A percentile compares a stretch with the other conserved stretches of the same genome.
Evolutionary conservation across 139 green algal genomes (phyloP).

Genomic region (Volvox africanus): DNA sequence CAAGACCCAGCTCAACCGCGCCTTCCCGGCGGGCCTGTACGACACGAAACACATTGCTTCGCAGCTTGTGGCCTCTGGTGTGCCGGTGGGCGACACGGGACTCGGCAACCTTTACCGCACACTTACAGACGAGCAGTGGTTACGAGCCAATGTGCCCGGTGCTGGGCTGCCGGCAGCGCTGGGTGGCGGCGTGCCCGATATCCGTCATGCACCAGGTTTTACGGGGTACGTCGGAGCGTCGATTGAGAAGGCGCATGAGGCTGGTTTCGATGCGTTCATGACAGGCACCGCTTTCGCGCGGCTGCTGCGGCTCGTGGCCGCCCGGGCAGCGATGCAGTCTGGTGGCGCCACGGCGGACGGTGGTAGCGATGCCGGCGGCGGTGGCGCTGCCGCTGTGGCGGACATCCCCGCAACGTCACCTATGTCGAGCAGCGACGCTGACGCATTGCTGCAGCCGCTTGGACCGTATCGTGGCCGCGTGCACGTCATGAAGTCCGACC

Average conservation of each 20-base stretch:
- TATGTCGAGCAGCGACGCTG: not conserved
- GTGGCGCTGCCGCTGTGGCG: not conserved
- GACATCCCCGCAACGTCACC: not conserved
- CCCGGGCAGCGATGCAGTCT: not conserved
- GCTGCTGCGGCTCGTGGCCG: slow-evolving; percentile 54
- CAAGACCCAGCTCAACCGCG: slow-evolving; percentile 56
- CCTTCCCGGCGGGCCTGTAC: slow-evolving; percentile 80
- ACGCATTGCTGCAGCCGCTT: slow-evolving; percentile 22
- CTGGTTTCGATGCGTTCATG: slow-evolving; percentile 87
- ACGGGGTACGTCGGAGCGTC: slow-evolving; percentile 20
- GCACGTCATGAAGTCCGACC: slow-evolving; percentile 27
- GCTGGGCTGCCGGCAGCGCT: not conserved
- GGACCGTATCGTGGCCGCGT: slow-evolving; percentile 14
- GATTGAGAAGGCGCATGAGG: slow-evolving; percentile 75
- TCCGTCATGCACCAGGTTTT: slow-evolving; percentile 50
- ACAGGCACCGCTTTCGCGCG: slow-evolving; percentile 68
- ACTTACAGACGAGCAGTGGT: slow-evolving; percentile 25
- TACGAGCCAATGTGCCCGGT: not conserved
- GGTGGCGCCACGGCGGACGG: not conserved
- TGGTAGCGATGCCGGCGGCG: no score
- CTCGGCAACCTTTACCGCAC: slow-evolving; percentile 33
- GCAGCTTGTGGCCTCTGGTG: slow-evolving; percentile 2
- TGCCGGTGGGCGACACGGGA: slow-evolving; percentile 33
- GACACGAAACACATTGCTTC: slow-evolving; percentile 81
- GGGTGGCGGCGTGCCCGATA: not conserved